Evolutionary conservation across 352 stramenopile species (phyloP), one percentile per base, ranked within the genome.

Genomic region (Thraustochytrium striatum): DNA sequence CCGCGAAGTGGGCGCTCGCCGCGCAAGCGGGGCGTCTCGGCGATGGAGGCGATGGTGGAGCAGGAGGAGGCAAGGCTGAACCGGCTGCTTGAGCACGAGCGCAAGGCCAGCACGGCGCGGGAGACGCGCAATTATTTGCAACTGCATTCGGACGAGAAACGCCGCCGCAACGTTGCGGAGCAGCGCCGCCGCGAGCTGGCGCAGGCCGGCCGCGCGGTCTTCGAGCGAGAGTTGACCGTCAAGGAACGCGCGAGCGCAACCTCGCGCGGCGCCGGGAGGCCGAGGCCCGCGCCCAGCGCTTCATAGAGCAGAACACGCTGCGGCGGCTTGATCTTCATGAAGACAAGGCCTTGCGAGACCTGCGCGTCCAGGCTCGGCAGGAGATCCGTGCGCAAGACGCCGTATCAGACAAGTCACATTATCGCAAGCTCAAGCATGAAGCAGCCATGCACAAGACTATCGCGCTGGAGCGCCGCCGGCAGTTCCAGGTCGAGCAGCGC

Each of bases 11-110:
- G 9, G 44, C 58, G n/a, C 38, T 30, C 19, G n/a, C 19, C 62
- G 21, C 50, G 68, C 44, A 38, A 38, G 13, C 52, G 41, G n/a
- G 25, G 41, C 39, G 35, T 75, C 21, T 3, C n/a, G 25, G 65
- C 65, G 30, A 58, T 75, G 65, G 1, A 75, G 41, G 41, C 21
- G 5, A 75, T 75, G 65, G 65, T 75, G 7, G 30, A 75, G 21
- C n/a, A 32, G 65, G 68, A 61, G 21, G 68, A 75, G 65, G 65
- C 61, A 72, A 75, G 65, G 65, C 11, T 39, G 21, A 55, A 7
- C 19, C 36, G 30, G 36, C 30, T 38, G 36, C 19, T 57, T 11
- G 7, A 16, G 19, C 8, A 11, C 28, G 19, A 16, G 36, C 9
- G 61, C 25, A 8, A 32, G 13, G 32, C 21, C 25, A 41, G 61